Conservation (phyloP, 2,329 filamentous ascomycete species). For the Trichoderma brevicompactum region DNA sequence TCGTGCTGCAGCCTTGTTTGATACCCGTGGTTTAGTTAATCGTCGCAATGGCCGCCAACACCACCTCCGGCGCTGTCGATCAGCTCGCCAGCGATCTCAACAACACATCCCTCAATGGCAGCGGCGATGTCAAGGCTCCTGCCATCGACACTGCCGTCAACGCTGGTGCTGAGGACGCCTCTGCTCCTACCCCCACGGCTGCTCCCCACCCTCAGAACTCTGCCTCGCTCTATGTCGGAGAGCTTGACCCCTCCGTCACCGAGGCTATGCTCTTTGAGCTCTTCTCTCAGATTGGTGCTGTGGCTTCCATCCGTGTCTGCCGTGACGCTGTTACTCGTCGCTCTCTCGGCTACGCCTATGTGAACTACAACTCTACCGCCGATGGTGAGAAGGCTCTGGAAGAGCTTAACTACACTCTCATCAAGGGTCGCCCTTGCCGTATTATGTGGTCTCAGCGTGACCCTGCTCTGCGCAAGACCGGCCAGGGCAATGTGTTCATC, state of each 20-base stretch:
- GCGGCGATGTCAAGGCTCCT: slow-evolving; percentile 67
- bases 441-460: slow-evolving; percentile 99
- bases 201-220: slow-evolving; percentile 85
- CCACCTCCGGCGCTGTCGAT: slow-evolving; percentile 67
- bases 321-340: slow-evolving; percentile 98
- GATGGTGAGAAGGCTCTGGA: slow-evolving; percentile 98
- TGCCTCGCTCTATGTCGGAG: slow-evolving; percentile 97
- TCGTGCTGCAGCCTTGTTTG: slow-evolving; percentile 24
- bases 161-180: slow-evolving; percentile 60
- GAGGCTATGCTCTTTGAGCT: slow-evolving; percentile 99
- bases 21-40: slow-evolving; percentile 25
- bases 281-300: slow-evolving; percentile 98
- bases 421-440: slow-evolving; percentile 98
- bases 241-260: slow-evolving; percentile 96
- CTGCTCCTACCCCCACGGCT: slow-evolving; percentile 73
- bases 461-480: slow-evolving; percentile 97
- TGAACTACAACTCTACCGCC: slow-evolving; percentile 98
- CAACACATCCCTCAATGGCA: slow-evolving; percentile 71
- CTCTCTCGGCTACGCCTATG: slow-evolving; percentile 98
- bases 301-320: slow-evolving; percentile 99
- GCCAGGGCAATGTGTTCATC: slow-evolving; percentile 99
- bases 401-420: slow-evolving; percentile 99
- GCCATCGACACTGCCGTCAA: slow-evolving; percentile 75
- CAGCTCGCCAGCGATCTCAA: slow-evolving; percentile 80
- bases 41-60: slow-evolving; percentile 60